Conservation (phyloP, 208 protist genomes). For the Wallacemonas rigidus region DNA sequence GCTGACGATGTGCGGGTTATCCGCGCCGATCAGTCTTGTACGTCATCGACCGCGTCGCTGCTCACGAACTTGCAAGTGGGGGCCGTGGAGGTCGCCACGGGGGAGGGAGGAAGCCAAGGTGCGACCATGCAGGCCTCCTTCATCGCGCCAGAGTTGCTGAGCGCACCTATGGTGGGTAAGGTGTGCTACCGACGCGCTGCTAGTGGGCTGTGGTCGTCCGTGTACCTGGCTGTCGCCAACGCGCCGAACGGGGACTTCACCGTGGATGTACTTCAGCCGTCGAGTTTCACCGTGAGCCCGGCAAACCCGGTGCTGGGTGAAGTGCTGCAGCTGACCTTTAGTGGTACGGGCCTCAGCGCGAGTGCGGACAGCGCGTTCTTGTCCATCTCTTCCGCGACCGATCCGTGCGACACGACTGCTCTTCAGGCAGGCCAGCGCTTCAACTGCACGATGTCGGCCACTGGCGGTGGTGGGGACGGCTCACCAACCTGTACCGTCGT, state of each 20-base stretch:
- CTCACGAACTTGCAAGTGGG: constrained; percentile 63
- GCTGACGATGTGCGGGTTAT: constrained; percentile 69
- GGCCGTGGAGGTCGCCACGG: constrained; percentile 23
- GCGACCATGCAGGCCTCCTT: constrained; percentile 46
- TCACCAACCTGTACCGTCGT: constrained; percentile 54
- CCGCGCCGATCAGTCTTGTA: constrained; percentile 43
- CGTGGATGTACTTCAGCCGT: constrained; percentile 82
- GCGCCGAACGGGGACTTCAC: constrained; percentile 57
- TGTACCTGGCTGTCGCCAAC: constrained; percentile 42
- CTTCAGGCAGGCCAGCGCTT: constrained; percentile 23
- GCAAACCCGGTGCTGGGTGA: constrained; percentile 52
- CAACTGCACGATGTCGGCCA: constrained; percentile 41
- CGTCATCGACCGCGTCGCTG: constrained; percentile 51
- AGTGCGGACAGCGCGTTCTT: constrained; percentile 67
- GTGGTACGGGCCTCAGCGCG: constrained; percentile 56
- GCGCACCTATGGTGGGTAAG: constrained; percentile 42
- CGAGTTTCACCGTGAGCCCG: constrained; percentile 50
- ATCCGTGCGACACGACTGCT: constrained; percentile 33
- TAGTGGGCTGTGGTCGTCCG: constrained; percentile 54
- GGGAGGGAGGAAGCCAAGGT: not conserved
- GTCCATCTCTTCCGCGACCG: constrained; percentile 25
- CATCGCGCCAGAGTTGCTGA: constrained; percentile 63
- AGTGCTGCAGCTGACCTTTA: constrained; percentile 55
- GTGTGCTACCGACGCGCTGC: constrained; percentile 74
- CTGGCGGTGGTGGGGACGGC: constrained; percentile 19